A percentile compares a stretch with the other conserved stretches of the same genome.
These are phyloP conservation scores for Backusella sp. DNA, from an alignment of 192 early-diverging fungal species.

Conservation along the genomic window DNA sequence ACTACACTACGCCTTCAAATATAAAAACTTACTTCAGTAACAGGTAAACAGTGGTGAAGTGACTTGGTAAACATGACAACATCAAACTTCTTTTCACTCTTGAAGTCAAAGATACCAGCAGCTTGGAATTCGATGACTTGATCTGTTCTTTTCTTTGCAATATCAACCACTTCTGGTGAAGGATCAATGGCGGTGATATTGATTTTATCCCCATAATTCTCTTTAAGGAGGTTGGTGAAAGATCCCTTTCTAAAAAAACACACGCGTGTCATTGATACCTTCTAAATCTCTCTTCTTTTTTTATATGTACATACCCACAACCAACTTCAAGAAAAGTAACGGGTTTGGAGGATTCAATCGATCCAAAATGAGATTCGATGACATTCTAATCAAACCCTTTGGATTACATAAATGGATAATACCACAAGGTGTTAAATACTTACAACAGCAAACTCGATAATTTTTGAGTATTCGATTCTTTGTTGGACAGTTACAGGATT, in stretches of 20 bases:
- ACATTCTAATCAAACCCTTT: neutral
- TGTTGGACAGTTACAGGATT: neutral
- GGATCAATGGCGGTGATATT: constrained; percentile 5
- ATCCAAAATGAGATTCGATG: neutral
- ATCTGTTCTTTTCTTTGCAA: neutral
- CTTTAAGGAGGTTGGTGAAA: neutral
- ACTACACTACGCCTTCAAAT: neutral
- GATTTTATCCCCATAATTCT: neutral
- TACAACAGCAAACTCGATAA: neutral
- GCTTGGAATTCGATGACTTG: neutral
- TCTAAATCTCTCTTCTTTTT: neutral
- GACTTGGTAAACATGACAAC: constrained; percentile 24
- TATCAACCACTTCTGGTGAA: neutral
- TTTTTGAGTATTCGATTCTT: neutral
- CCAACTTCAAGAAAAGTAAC: constrained; percentile 6
- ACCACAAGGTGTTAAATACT: neutral
- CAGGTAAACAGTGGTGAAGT: constrained; percentile 16
- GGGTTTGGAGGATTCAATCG: neutral
- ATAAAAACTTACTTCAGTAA: neutral
- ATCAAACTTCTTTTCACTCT: constrained; percentile 13
- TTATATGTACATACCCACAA: constrained; percentile 1
- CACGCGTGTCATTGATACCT: neutral
- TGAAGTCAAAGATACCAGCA: constrained; percentile 16
- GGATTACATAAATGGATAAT: neutral
- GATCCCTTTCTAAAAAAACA: neutral